These are phyloP conservation scores for Acarospora socialis DNA, from an alignment of 2,329 filamentous ascomycete genomes.

Conservation along the genomic window DNA sequence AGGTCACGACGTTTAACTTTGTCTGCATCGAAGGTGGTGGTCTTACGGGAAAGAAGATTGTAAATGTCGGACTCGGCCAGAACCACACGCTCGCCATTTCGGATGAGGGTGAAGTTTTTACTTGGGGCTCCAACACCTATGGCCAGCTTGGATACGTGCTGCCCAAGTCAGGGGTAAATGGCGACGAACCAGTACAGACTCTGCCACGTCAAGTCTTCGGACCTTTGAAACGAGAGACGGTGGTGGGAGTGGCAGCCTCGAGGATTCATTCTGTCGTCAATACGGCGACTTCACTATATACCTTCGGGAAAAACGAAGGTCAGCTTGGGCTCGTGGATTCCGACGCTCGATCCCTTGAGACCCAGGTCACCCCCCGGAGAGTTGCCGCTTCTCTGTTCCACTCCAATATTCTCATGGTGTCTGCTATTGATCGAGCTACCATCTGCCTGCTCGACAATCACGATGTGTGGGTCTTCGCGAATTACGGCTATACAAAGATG, in stretches of 20 bases:
- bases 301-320: conserved; percentile 89
- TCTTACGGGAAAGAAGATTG: conserved; percentile 58
- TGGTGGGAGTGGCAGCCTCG: conserved; percentile 76
- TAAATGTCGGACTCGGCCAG: conserved; percentile 70
- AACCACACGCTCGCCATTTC: conserved; percentile 82
- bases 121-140: conserved; percentile 79
- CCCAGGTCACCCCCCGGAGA: conserved; percentile 69
- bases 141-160: conserved; percentile 78
- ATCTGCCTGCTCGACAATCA: conserved; percentile 72
- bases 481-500: conserved; percentile 88
- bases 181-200: conserved; percentile 72
- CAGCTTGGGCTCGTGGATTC: conserved; percentile 91
- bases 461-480: conserved; percentile 86
- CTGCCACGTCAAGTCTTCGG: conserved; percentile 83
- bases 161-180: conserved; percentile 46
- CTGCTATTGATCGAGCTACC: conserved; percentile 82
- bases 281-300: conserved; percentile 68
- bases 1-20: conserved; percentile 78
- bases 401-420: conserved; percentile 59
- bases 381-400: conserved; percentile 75
- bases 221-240: conserved; percentile 68
- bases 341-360: conserved; percentile 76
- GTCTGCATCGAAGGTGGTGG: conserved; percentile 63
- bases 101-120: conserved; percentile 78
- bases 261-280: conserved; percentile 83